Conservation (phyloP, 2,329 filamentous ascomycete genomes). For the Xylariales sp. region DNA sequence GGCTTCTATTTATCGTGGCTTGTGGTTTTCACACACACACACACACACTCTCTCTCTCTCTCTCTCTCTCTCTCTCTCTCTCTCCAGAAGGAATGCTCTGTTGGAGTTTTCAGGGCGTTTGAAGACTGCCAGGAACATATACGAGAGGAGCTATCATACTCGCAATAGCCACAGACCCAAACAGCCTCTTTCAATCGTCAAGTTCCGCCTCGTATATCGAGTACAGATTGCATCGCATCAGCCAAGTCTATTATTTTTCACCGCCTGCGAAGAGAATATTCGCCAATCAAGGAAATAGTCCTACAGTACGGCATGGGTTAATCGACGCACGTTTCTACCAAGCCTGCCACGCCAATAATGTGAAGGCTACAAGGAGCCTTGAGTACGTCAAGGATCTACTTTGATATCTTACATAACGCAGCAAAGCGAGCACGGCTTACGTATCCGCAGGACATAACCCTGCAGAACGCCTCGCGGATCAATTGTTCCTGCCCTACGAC, state of each 20-base stretch:
- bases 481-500: too few species aligned
- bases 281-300: not conserved
- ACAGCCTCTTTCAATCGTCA: not conserved
- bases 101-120: not conserved
- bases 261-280: not conserved
- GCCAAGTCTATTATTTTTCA: not conserved
- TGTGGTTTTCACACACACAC: not conserved
- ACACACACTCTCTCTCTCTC: too few species aligned
- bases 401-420: too few species aligned
- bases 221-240: not conserved
- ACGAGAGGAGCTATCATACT: not conserved
- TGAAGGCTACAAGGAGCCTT: too few species aligned
- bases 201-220: not conserved
- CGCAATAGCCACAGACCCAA: not conserved
- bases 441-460: too few species aligned
- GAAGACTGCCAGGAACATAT: not conserved
- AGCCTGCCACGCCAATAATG: too few species aligned
- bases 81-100: not conserved
- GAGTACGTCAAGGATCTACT: too few species aligned
- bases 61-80: not conserved
- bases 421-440: too few species aligned
- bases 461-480: too few species aligned
- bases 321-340: too few species aligned
- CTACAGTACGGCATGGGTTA: too few species aligned
- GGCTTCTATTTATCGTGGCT: not conserved